Conservation (phyloP, 1,139 yeast species). For the Trichomonascaceae sp. region DNA sequence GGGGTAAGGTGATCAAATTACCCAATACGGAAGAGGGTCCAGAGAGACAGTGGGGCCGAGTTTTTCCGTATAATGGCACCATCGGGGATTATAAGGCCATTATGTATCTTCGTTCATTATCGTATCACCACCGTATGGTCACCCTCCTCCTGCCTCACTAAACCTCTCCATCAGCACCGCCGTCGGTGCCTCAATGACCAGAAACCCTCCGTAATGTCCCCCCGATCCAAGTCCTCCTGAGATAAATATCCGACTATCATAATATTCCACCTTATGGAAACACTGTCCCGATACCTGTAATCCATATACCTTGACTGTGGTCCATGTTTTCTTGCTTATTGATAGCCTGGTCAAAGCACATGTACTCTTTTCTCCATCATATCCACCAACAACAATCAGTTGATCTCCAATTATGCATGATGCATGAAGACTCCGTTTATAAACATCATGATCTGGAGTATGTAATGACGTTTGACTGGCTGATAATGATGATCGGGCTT, state of each 20-base stretch:
- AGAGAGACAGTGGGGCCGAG: too few species aligned
- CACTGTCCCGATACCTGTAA: slow-evolving; percentile 20
- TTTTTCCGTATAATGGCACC: too few species aligned
- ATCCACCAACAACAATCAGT: slow-evolving; percentile 22
- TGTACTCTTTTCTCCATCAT: slow-evolving; percentile 20
- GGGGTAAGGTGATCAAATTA: not conserved
- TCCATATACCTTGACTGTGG: slow-evolving; percentile 18
- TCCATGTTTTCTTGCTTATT: slow-evolving; percentile 18
- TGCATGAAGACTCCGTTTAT: slow-evolving; percentile 19
- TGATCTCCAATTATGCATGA: slow-evolving; percentile 18
- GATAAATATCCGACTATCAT: slow-evolving; percentile 19
- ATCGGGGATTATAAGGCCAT: too few species aligned
- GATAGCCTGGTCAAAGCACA: slow-evolving; percentile 16
- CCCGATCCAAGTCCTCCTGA: slow-evolving; percentile 21
- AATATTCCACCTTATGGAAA: slow-evolving; percentile 18
- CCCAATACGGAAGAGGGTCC: not conserved
- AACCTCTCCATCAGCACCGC: slow-evolving; percentile 6
- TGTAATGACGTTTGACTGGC: not conserved
- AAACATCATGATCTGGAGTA: not conserved
- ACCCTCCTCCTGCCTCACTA: not conserved
- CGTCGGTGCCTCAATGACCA: slow-evolving; percentile 22
- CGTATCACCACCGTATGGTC: not conserved
- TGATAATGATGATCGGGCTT: not conserved
- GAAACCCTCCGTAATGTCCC: slow-evolving; percentile 19
- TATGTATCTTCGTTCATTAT: not conserved